phyloP scores from a whole-genome alignment of 2,329 filamentous ascomycete genomes.

The Alternaria gaisen region DNA sequence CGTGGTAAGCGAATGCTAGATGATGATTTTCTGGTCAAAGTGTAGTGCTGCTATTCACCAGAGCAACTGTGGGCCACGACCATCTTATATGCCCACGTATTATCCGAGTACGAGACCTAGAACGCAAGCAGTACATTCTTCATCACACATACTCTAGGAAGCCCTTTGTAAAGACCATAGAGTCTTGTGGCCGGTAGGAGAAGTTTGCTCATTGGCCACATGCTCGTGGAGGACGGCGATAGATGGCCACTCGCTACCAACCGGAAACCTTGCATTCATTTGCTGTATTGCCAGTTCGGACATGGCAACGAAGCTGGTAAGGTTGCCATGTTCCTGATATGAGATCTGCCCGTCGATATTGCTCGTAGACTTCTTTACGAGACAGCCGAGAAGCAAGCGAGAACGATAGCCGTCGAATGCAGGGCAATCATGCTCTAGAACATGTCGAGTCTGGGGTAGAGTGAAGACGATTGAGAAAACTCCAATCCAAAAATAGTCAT shows the following conservation, averaged over 20 bases:
- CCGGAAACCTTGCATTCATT: conserved; percentile 16
- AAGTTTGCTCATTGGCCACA: conserved; percentile 23
- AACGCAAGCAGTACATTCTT: conserved; percentile 21
- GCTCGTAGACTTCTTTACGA: conserved; percentile 29
- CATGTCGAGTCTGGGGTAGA: conserved; percentile 28
- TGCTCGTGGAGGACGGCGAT: conserved; percentile 15
- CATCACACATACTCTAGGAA: conserved; percentile 19
- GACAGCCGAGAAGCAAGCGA: conserved; percentile 19
- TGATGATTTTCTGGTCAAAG: neutral
- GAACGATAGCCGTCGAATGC: conserved; percentile 8
- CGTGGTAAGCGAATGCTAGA: neutral
- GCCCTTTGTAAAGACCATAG: conserved; percentile 21
- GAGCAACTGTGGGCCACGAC: conserved; percentile 28
- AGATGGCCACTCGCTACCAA: conserved; percentile 33
- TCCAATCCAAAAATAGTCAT: conserved; percentile 39
- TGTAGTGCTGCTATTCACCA: conserved; percentile 14
- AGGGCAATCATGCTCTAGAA: conserved; percentile 40
- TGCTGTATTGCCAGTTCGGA: conserved; percentile 19
- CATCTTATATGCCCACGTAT: conserved; percentile 37
- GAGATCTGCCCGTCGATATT: conserved; percentile 34
- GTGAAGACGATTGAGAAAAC: conserved; percentile 10
- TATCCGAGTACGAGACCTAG: conserved; percentile 35
- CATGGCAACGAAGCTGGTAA: conserved; percentile 25
- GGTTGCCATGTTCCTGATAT: conserved; percentile 28
- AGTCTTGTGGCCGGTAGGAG: conserved; percentile 28